These are phyloP conservation scores for Copromyces sp. DNA, from an alignment of 495 filamentous ascomycete genomes.

Conservation along the genomic window DNA sequence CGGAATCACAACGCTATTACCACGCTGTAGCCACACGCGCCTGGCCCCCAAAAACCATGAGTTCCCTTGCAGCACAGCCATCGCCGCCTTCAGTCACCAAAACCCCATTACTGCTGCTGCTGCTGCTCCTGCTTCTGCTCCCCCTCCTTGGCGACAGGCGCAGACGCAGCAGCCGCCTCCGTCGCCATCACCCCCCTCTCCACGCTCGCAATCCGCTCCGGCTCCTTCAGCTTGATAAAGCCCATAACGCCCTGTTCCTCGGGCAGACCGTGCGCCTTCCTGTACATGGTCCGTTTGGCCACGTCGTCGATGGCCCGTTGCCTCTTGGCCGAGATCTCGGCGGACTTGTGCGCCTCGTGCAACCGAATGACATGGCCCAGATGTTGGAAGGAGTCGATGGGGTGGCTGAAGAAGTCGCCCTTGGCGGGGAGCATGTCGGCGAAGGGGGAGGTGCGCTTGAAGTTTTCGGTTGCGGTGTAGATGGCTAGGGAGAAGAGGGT, in stretches of 20 bases:
- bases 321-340: conserved; percentile 54
- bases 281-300: conserved; percentile 65
- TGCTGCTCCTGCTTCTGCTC: not conserved
- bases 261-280: conserved; percentile 72
- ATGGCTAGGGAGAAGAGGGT: conserved; percentile 57
- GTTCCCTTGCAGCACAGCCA: not conserved
- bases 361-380: conserved; percentile 58
- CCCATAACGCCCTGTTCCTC: conserved; percentile 35
- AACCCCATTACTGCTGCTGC: not conserved
- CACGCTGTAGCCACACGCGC: not conserved
- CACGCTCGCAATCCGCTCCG: conserved; percentile 7
- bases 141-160: not conserved
- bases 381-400: conserved; percentile 46
- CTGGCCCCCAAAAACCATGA: not conserved
- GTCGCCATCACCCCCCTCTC: conserved; percentile 2
- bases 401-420: conserved; percentile 50
- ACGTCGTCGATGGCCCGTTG: conserved; percentile 63
- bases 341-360: conserved; percentile 53
- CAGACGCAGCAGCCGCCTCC: not conserved
- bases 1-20: not conserved
- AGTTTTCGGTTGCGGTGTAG: conserved; percentile 59
- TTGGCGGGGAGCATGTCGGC: conserved; percentile 57
- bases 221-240: conserved; percentile 4
- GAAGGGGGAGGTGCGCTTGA: conserved; percentile 60
- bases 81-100: not conserved